Evolutionary conservation across 805 yeast genomes (phyloP).

Genomic region (Metschnikowia amazonensis): DNA sequence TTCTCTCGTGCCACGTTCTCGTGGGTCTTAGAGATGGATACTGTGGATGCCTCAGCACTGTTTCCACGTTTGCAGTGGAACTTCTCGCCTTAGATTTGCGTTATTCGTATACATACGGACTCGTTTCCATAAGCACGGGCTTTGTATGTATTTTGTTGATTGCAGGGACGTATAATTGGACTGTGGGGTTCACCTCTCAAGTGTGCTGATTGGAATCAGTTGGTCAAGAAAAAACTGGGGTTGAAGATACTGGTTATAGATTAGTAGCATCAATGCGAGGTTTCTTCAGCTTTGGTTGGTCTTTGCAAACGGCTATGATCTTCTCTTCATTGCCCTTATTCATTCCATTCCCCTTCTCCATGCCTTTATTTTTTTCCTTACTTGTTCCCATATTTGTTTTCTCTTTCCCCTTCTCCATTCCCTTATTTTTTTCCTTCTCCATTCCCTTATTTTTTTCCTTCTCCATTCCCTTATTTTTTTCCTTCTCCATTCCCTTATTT

Average conservation of each 20-base stretch:
- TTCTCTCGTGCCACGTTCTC: conserved; percentile 47
- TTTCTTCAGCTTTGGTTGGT: conserved; percentile 3
- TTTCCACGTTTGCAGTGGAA: conserved; percentile 76
- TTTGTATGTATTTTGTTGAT: conserved; percentile 53
- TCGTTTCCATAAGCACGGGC: conserved; percentile 42
- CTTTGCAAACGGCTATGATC: no score
- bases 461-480: background rate
- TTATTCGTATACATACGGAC: conserved; percentile 49
- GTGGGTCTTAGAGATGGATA: conserved; percentile 59
- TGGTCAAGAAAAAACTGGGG: no score
- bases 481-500: background rate
- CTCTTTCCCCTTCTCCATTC: background rate
- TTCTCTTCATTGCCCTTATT: no score
- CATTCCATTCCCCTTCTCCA: background rate
- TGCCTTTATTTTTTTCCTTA: background rate
- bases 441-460: background rate
- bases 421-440: background rate
- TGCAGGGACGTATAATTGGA: conserved; percentile 73
- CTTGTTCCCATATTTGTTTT: background rate
- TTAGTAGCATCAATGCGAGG: background rate
- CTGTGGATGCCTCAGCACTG: conserved; percentile 69
- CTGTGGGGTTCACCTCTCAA: conserved; percentile 38
- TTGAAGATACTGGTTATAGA: no score
- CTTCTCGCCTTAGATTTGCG: conserved; percentile 33
- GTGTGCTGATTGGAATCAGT: conserved; percentile 17